Base-by-base conservation (phyloP, 2,329 filamentous ascomycete species). In the Aspergillus ruber region DNA sequence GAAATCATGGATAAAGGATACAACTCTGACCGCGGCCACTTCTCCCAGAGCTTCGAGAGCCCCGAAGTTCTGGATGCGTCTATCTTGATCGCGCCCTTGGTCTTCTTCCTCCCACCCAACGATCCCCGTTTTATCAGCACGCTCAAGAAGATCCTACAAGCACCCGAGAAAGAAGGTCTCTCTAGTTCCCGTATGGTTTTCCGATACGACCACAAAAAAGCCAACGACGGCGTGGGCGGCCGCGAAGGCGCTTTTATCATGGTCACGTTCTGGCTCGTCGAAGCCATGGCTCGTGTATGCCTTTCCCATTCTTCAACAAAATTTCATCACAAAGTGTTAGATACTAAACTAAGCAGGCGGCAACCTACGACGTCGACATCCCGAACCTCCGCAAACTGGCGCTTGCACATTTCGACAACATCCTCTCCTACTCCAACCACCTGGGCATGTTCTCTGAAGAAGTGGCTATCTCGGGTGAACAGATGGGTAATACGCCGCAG, bases 191-290 rank as follows among this genome's bases (percentile, higher is more conserved):
- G 85, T 0, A 74, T 90, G 21, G 86, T 90, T 3, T 88, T 86
- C 61, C 79, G 86, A 40, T 90, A 90, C 63, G 80, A 90, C 56
- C 85, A 83, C 0, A 72, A 82, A 5, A 69, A 81, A 21, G 80
- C 83, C 2, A 79, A 88, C 46, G 86, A 90, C 58, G 85, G 85
- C 25, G 84, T 90, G 7, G 84, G 85, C 33, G 86, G 86, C 15
- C 75, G 78, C 44, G 86, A 90, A 67, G 86, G 86, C 18, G 85
- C 85, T 17, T 90, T 90, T 62, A 83, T 79, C 59, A 89, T 90
- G 85, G 88, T 85, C 61, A 90, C 85, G 0, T 90, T 90, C 64
- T 90, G 86, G 86, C 79, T 89, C 0, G 84, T 90, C 10, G 86
- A 90, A 67, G 85, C 86, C 20, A 77, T 90, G 68, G 87, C 85